Percentiles rank a stretch among this genome's conserved stretches.
These are phyloP conservation scores for Fusarium xylarioides DNA, from an alignment of 2,329 filamentous ascomycete species.

Conservation along the genomic window DNA sequence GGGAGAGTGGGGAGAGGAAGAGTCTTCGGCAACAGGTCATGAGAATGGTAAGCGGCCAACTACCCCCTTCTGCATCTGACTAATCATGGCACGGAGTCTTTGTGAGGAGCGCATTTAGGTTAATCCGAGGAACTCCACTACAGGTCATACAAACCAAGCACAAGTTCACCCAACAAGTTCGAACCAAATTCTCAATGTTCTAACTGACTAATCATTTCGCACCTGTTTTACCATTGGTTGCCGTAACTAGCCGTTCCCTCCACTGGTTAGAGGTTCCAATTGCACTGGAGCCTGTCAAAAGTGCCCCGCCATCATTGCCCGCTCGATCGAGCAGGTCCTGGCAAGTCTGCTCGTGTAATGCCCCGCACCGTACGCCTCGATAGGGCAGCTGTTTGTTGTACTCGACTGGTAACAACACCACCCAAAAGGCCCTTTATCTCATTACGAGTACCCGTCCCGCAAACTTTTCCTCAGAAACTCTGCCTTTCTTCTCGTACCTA, in stretches of 20 bases:
- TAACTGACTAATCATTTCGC: conserved; percentile 37
- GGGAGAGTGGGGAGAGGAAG: conserved; percentile 34
- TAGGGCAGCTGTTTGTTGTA: conserved; percentile 42
- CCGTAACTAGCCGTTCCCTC: conserved; percentile 43
- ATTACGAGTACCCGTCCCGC: conserved; percentile 31
- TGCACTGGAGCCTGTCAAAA: conserved; percentile 4
- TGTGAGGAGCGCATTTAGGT: background rate
- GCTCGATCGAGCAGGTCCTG: conserved; percentile 41
- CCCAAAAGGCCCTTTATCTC: conserved; percentile 40
- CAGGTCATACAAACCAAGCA: background rate
- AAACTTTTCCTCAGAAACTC: conserved; percentile 22
- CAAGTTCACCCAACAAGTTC: background rate
- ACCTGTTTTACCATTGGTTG: conserved; percentile 39
- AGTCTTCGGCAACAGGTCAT: conserved; percentile 24
- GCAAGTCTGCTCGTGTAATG: conserved; percentile 48
- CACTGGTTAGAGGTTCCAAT: background rate
- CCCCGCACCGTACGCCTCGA: conserved; percentile 56
- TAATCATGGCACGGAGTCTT: conserved; percentile 13
- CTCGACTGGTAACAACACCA: conserved; percentile 35
- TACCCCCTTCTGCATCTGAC: conserved; percentile 14
- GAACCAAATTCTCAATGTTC: conserved; percentile 11
- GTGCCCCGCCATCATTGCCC: conserved; percentile 43
- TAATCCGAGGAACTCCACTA: conserved; percentile 18
- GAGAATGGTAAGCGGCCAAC: conserved; percentile 11
- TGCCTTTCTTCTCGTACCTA: conserved; percentile 52